Evolutionary conservation across 78 protist genomes (phyloP), one percentile per base, ranked within the genome.

Genomic region (Cavenderia fasciculata): DNA sequence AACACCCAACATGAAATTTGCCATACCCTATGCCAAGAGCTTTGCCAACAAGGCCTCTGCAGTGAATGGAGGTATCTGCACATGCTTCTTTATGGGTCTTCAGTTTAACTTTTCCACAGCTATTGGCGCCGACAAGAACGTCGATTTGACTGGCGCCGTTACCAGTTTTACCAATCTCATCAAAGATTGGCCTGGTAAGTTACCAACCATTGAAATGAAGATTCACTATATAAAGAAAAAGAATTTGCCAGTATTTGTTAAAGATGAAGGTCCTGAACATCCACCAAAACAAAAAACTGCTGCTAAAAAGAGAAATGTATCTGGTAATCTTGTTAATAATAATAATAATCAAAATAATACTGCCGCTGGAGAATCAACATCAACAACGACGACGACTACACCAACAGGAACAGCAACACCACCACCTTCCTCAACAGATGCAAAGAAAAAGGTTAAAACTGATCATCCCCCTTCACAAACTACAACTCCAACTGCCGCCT

Each of bases 41-140:
- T 92, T 77, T 51, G 59, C 34, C 10, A 70, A 72, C 11, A 54
- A 44, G 34, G 10, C 43, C 5, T 4, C 62, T 6, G 49, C 7
- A 16, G 33, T 19, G 16, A 14, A 23, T 33, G 63, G 44, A 7
- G 44, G 25, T 11, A 47, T 59, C 27, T 61, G 79, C 4, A 38
- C 87, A 2, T 69, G 76, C 46, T 82, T 92, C 46, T 92, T 84
- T 40, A 68, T 92, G 86, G 95, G 95, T 31, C 27, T 92, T 2
- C 23, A 59, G 2, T 84, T 92, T 36, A 65, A 91, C 29, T 71
- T 87, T 23, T 25, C 76, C 40, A 59, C 8, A 23, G 36, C 94
- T 0, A 74, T 87, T 19, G 62, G 54, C 21, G 71, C 86, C 10
- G 77, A 74, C 33, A 79, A 65, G n/a, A 56, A 52, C 31, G 78